phyloP scores from a whole-genome alignment of 768 basidiomycete species.

The Russula earlei region DNA sequence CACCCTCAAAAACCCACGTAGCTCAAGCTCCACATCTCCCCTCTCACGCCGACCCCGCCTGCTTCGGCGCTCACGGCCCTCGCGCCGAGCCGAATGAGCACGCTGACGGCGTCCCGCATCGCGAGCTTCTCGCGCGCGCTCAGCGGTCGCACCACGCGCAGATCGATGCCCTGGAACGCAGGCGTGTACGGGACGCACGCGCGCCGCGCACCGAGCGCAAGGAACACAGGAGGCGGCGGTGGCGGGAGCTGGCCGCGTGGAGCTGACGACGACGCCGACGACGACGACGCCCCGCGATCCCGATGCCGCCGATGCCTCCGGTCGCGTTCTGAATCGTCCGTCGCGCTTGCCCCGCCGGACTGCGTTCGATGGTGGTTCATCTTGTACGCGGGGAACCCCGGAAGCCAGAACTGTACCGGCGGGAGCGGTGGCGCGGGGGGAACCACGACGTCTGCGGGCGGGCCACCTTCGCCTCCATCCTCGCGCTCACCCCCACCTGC shows the following conservation, averaged over 20 bases:
- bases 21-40: constrained; percentile 22
- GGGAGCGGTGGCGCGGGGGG: constrained; percentile 16
- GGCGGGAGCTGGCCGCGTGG: neutral
- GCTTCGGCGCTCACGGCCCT: constrained; percentile 7
- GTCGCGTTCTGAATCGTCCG: neutral
- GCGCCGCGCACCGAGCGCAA: constrained; percentile 19
- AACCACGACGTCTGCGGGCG: neutral
- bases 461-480: neutral
- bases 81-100: constrained; percentile 16
- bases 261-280: neutral
- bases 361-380: neutral
- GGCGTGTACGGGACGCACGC: constrained; percentile 20
- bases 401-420: constrained; percentile 20
- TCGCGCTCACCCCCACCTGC: neutral
- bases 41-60: constrained; percentile 7
- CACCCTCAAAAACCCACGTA: constrained; percentile 19
- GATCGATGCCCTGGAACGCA: constrained; percentile 19
- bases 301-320: neutral
- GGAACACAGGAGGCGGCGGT: constrained; percentile 16
- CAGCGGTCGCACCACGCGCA: constrained; percentile 17
- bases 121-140: constrained; percentile 20
- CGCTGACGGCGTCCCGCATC: constrained; percentile 14
- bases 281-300: neutral
- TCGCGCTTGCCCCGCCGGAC: neutral
- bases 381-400: constrained; percentile 15